These are phyloP conservation scores for Exidia glandulosa DNA, from an alignment of 768 basidiomycete species.

Conservation along the genomic window DNA sequence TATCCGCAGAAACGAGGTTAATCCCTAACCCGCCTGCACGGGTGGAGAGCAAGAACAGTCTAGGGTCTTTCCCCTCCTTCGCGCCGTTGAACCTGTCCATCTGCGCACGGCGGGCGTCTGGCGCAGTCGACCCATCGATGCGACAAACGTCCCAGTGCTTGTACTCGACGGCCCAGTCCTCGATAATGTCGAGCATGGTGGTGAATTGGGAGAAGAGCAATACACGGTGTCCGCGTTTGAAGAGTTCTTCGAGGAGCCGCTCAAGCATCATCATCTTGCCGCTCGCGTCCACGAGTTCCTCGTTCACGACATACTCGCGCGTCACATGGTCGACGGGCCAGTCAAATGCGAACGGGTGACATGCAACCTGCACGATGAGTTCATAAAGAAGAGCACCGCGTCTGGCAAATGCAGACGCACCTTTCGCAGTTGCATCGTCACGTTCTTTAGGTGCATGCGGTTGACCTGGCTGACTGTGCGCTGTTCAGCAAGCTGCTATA, in stretches of 20 bases:
- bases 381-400: neutral
- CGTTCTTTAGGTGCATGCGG: slow-evolving; percentile 89
- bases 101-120: slow-evolving; percentile 71
- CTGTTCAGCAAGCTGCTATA: neutral
- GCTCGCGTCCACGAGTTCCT: slow-evolving; percentile 72
- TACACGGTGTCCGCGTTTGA: slow-evolving; percentile 72
- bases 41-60: slow-evolving; percentile 71
- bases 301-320: slow-evolving; percentile 52
- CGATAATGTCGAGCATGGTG: slow-evolving; percentile 90
- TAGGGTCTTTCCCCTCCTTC: slow-evolving; percentile 52
- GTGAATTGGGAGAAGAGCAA: slow-evolving; percentile 90
- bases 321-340: slow-evolving; percentile 63
- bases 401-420: slow-evolving; percentile 37
- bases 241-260: slow-evolving; percentile 72
- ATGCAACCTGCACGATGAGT: slow-evolving; percentile 24
- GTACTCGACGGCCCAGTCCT: slow-evolving; percentile 84
- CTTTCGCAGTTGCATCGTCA: slow-evolving; percentile 95
- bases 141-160: slow-evolving; percentile 81
- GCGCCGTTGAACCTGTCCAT: slow-evolving; percentile 73
- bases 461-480: slow-evolving; percentile 68
- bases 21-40: slow-evolving; percentile 72
- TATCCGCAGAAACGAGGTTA: slow-evolving; percentile 66
- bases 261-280: slow-evolving; percentile 98
- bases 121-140: slow-evolving; percentile 80
- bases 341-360: slow-evolving; percentile 84